A percentile compares a stretch with the other conserved stretches of the same genome.
Conservation (phyloP, 2,329 filamentous ascomycete genomes). For the Eutypella sp. region DNA sequence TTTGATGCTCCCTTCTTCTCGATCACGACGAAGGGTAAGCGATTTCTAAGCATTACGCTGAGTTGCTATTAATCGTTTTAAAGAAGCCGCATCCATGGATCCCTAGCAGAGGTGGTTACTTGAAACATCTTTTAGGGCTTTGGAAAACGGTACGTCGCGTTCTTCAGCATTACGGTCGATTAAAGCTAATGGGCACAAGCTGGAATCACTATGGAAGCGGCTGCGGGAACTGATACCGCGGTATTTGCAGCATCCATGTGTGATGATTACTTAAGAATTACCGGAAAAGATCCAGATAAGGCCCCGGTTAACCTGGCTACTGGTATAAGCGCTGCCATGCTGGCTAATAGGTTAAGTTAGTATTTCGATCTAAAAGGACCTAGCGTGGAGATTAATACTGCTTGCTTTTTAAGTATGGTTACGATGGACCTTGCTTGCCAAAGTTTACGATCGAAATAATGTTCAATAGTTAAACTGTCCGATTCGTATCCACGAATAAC, state of each 20-base stretch:
- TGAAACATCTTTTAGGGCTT: background rate
- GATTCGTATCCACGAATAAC: background rate
- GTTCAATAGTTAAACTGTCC: conserved; percentile 2
- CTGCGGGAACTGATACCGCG: background rate
- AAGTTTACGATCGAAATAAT: conserved; percentile 2
- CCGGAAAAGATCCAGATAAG: conserved; percentile 15
- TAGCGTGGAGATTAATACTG: conserved; percentile 14
- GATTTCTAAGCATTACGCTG: conserved; percentile 13
- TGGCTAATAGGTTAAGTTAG: conserved; percentile 16
- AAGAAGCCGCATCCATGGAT: conserved; percentile 1
- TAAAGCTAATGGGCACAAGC: conserved; percentile 14
- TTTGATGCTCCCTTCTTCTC: conserved; percentile 24
- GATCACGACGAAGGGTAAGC: conserved; percentile 10
- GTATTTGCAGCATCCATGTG: background rate
- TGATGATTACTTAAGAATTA: background rate
- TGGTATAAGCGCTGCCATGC: conserved; percentile 15
- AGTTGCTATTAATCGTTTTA: conserved; percentile 7
- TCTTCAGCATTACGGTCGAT: background rate
- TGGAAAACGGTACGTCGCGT: conserved; percentile 1
- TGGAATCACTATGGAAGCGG: background rate
- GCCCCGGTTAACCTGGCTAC: conserved; percentile 22
- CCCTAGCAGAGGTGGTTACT: background rate
- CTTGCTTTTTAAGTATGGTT: conserved; percentile 13
- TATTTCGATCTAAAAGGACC: conserved; percentile 15
- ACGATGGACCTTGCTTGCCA: conserved; percentile 17